Percentiles rank a stretch among this genome's conserved stretches.
Evolutionary conservation across 2,329 filamentous ascomycete genomes (phyloP).

Genomic region (Hysterium pulicare): DNA sequence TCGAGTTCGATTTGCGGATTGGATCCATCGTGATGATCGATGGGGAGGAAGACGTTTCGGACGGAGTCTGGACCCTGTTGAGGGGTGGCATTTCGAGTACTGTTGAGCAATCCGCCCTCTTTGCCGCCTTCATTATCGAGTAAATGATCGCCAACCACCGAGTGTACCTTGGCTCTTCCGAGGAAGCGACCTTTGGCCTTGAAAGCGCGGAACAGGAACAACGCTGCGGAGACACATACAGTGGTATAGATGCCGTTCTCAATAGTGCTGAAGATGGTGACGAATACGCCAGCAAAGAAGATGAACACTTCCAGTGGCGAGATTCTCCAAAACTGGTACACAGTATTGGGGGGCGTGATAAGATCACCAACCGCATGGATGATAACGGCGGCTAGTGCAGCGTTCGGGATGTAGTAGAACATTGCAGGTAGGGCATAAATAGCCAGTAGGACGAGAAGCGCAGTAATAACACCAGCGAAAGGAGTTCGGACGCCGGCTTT

Average conservation of each 20-base stretch:
- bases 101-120: slow-evolving; percentile 11
- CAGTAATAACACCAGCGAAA: slow-evolving; percentile 85
- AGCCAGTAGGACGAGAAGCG: slow-evolving; percentile 77
- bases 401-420: slow-evolving; percentile 90
- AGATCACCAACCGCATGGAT: slow-evolving; percentile 94
- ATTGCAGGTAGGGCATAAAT: slow-evolving; percentile 85
- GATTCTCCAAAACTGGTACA: slow-evolving; percentile 94
- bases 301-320: slow-evolving; percentile 87
- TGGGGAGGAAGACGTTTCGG: slow-evolving; percentile 79
- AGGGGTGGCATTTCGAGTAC: slow-evolving; percentile 12
- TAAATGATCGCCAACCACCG: slow-evolving; percentile 70
- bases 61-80: slow-evolving; percentile 47
- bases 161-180: slow-evolving; percentile 79
- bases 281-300: slow-evolving; percentile 89
- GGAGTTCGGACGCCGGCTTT: slow-evolving; percentile 94
- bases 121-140: slow-evolving; percentile 66
- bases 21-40: slow-evolving; percentile 83
- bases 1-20: slow-evolving; percentile 80
- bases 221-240: slow-evolving; percentile 68
- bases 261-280: slow-evolving; percentile 83
- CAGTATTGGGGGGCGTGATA: slow-evolving; percentile 84
- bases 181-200: slow-evolving; percentile 82
- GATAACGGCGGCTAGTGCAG: slow-evolving; percentile 81
- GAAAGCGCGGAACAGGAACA: slow-evolving; percentile 80
- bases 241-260: slow-evolving; percentile 92